Base-by-base conservation (phyloP, 257 asterid genomes). In the Lycium ferocissimum region DNA sequence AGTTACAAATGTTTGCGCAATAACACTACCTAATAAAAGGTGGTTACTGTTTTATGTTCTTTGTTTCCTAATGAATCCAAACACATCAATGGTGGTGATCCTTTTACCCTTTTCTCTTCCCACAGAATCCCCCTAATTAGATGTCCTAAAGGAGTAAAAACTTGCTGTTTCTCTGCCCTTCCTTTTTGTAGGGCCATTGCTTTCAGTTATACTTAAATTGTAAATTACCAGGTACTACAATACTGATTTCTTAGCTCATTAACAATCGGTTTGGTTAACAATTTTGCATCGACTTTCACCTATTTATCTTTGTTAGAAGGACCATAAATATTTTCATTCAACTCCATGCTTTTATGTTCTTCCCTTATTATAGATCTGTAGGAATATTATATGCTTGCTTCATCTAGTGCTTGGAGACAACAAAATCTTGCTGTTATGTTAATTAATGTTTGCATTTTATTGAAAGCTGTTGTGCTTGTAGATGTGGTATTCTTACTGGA, bases 111-210 rank as follows among this genome's bases (percentile, higher is more conserved):
- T 53, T 53, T 78, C 65, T 78, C 49, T 78, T 26, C 82, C 82
- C 82, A 78, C 82, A 15, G 82, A 14, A 78, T 78, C 49, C 65
- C 38, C n/a, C 65, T 78, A 78, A 78, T 53, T 78, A 53, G 47
- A 78, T 53, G 65, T 51, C 82, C 63, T 78, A 53, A 78, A 53
- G 82, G 82, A 78, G 33, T 78, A 53, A 78, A 38, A 53, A 7
- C 63, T 43, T 78, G 82, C 49, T 15, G 65, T 26, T 53, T 53
- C 47, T 78, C 49, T 33, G 26, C 47, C 65, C 26, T 78, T 53
- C 49, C 63, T 26, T 76, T 3, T 78, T 53, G 49, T 78, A 26
- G 47, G 53, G 49, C 38, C 40, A 53, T 51, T 57, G 26, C 65
- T 53, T 76, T 51, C 47, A 15, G 62, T 51, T 76, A 22, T 22